A percentile compares a stretch with the other conserved stretches of the same genome.
phyloP scores from a whole-genome alignment of 768 basidiomycete species.

The Ramaria rubella region DNA sequence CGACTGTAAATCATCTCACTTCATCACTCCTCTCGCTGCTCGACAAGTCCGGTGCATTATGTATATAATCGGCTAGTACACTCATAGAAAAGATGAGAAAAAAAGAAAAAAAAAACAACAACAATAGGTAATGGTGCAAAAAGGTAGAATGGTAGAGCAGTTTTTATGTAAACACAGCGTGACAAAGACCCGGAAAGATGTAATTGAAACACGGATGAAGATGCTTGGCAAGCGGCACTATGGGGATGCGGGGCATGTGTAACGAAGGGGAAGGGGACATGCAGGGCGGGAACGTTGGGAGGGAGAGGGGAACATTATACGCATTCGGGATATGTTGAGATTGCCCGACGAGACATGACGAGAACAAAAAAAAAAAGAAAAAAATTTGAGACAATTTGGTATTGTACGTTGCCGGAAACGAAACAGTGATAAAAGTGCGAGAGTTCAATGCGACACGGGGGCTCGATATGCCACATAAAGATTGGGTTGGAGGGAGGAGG shows the following conservation, averaged over 20 bases:
- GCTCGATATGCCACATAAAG: slow-evolving; percentile 2
- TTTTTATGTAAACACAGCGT: background rate
- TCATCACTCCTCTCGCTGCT: too few species aligned
- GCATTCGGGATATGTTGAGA: too few species aligned
- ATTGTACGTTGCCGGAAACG: background rate
- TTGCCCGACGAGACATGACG: too few species aligned
- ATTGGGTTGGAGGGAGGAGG: background rate
- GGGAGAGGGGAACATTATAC: background rate
- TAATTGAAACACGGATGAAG: background rate
- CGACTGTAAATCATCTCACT: too few species aligned
- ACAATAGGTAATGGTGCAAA: background rate
- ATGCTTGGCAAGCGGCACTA: background rate
- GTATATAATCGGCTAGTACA: too few species aligned
- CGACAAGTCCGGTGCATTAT: too few species aligned
- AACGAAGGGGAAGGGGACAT: background rate
- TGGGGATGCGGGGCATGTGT: background rate
- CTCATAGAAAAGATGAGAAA: background rate
- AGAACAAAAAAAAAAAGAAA: background rate
- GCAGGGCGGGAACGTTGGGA: background rate
- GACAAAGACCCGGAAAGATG: background rate
- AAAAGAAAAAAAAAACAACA: background rate
- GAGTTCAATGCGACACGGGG: background rate
- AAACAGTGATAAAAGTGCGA: background rate
- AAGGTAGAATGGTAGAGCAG: background rate
- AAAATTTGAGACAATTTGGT: background rate